These are phyloP conservation scores for Neocucurbitaria cava DNA, from an alignment of 2,329 filamentous ascomycete species.

Conservation along the genomic window DNA sequence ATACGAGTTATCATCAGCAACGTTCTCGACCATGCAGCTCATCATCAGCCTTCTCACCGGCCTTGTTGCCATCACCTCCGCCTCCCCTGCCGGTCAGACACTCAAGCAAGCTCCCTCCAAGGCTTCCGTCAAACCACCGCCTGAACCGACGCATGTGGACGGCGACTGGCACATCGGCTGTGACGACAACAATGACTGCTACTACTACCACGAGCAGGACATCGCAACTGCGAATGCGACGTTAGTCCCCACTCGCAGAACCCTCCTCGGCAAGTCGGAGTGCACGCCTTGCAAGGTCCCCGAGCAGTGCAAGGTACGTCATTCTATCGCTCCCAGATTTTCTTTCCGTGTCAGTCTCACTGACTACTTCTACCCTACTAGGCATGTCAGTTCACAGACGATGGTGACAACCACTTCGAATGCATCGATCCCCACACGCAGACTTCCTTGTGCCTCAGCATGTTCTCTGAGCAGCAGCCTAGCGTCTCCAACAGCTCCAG, in stretches of 20 bases:
- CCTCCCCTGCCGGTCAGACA: conserved; percentile 5
- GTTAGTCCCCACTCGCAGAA: background rate
- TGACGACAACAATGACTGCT: conserved; percentile 9
- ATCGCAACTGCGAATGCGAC: background rate
- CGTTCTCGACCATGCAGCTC: conserved; percentile 11
- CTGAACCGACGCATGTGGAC: background rate
- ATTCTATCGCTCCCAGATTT: background rate
- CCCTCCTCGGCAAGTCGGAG: background rate
- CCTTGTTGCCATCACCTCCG: conserved; percentile 13
- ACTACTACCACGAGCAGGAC: conserved; percentile 2
- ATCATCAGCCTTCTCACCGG: conserved; percentile 12
- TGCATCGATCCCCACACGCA: background rate
- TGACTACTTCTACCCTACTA: background rate
- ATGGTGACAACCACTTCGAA: background rate
- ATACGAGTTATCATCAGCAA: background rate
- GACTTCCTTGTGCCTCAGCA: background rate
- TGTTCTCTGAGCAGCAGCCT: background rate
- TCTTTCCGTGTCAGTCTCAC: background rate
- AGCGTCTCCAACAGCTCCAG: background rate
- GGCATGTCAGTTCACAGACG: background rate
- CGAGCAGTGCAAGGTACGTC: background rate
- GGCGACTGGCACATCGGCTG: conserved; percentile 15
- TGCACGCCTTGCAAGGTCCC: conserved; percentile 3
- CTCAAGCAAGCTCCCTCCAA: background rate
- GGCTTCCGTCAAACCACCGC: background rate